Conservation (phyloP, 352 stramenopile genomes). For the Phytopythium kandeliae region DNA sequence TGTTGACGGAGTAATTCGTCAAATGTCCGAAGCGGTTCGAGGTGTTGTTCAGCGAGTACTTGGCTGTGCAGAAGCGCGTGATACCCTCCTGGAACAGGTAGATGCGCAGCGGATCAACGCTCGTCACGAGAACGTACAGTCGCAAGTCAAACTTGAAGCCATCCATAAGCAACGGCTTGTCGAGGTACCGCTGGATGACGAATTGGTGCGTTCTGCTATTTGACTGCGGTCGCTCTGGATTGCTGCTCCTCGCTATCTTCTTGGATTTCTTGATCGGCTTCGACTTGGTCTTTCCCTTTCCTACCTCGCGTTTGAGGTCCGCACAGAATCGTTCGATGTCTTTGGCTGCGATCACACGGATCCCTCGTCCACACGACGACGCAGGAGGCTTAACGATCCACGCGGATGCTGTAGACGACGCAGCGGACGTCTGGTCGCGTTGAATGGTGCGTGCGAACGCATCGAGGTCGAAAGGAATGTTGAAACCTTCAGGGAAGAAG, state of each 20-base stretch:
- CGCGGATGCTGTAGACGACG: constrained; percentile 6
- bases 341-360: constrained; percentile 56
- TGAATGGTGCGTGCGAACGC: constrained; percentile 45
- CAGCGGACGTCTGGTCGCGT: constrained; percentile 17
- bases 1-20: constrained; percentile 82
- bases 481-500: constrained; percentile 85
- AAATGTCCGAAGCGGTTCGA: constrained; percentile 64
- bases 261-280: constrained; percentile 1
- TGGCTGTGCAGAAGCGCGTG: constrained; percentile 72
- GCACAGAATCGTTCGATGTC: constrained; percentile 21
- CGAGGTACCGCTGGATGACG: constrained; percentile 80
- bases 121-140: constrained; percentile 88
- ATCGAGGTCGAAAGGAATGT: constrained; percentile 68
- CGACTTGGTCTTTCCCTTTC: constrained; percentile 8
- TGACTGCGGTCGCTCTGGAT: not conserved
- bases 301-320: constrained; percentile 2
- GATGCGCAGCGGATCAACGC: constrained; percentile 75
- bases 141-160: constrained; percentile 90
- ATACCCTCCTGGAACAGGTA: constrained; percentile 87
- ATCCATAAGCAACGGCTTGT: constrained; percentile 67
- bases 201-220: constrained; percentile 23
- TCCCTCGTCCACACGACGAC: constrained; percentile 82
- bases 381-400: constrained; percentile 90
- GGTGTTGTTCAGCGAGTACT: constrained; percentile 63
- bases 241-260: constrained; percentile 5